Conservation (phyloP, 1,284 basidiomycete genomes). For the Ustilago crameri region DNA sequence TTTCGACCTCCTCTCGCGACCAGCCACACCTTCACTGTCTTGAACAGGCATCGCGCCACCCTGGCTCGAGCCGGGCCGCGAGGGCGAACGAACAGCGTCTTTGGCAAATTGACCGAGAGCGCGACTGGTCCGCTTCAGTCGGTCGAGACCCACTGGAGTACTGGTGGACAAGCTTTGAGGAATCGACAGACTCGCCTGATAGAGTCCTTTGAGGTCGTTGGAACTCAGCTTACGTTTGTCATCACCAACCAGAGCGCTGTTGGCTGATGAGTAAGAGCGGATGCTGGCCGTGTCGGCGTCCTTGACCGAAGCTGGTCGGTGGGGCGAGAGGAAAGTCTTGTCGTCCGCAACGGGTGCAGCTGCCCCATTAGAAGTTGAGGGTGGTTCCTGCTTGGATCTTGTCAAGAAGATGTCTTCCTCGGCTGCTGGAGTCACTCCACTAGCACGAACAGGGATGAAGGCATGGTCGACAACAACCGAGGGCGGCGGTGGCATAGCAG, state of each 20-base stretch:
- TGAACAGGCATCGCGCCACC: slow-evolving; percentile 1
- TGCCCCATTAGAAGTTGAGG: background rate
- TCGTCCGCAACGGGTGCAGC: background rate
- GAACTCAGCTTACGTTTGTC: slow-evolving; percentile 25
- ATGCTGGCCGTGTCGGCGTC: slow-evolving; percentile 18
- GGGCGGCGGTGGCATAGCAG: slow-evolving; percentile 36
- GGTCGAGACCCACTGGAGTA: slow-evolving; percentile 40
- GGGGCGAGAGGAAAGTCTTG: slow-evolving; percentile 9
- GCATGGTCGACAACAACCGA: slow-evolving; percentile 37
- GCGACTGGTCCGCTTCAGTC: slow-evolving; percentile 29
- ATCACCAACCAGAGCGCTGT: background rate
- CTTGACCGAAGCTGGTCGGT: background rate
- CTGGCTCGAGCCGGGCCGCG: slow-evolving; percentile 17
- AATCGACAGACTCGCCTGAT: slow-evolving; percentile 33
- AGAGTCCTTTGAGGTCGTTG: slow-evolving; percentile 34
- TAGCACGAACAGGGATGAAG: slow-evolving; percentile 42
- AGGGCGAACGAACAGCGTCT: slow-evolving; percentile 16
- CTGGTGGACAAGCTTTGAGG: slow-evolving; percentile 35
- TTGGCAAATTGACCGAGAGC: slow-evolving; percentile 38
- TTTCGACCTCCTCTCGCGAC: slow-evolving; percentile 24
- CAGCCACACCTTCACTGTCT: slow-evolving; percentile 19
- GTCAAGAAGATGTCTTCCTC: slow-evolving; percentile 14
- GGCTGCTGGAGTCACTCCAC: slow-evolving; percentile 29
- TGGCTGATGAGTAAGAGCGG: slow-evolving; percentile 12
- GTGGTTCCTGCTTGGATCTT: background rate